Base-by-base conservation (phyloP, 306 rosid genomes). In the Cicer yamashitae region DNA sequence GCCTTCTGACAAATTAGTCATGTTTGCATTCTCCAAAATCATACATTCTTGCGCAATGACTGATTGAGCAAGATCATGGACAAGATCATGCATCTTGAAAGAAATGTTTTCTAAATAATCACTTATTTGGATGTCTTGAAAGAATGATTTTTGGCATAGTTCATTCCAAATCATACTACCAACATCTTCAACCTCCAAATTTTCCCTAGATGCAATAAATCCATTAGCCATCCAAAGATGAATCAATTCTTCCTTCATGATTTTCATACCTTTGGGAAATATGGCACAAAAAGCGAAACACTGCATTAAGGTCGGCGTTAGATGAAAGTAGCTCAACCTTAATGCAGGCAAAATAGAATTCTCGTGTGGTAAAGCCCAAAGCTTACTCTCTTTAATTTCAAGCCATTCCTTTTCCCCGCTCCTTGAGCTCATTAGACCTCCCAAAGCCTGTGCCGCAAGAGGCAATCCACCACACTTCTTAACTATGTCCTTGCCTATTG, bases 161-260 rank as follows among this genome's bases (percentile, higher is more conserved):
- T 30, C 37, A 4, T 30, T 30, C 37, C 37, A 30, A 30, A 30
- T 30, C 37, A 30, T 30, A 30, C 37, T 30, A 30, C 37, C 73
- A 46, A 67, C 73, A 46, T 47, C 22, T 7, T 67, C 73, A 18
- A 46, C 73, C 43, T 67, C 73, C 58, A 25, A 45, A 5, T 22
- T 22, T 47, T 0, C 44, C 1, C 13, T 47, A 8, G 52, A 52
- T 0, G 59, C 15, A 15, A 52, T 52, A 15, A 52, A 52, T 6
- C 11, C 25, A 15, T 52, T 52, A 14, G 10, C 59, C 59, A 52
- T 52, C 59, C 59, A 52, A 52, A 52, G 59, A 15, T 17, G 25
- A 17, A 68, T 68, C 59, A 68, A 68, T 2, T 68, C 58, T 20
- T 22, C 44, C 30, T 68, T 68, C 59, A 46, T 10, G 12, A 67